phyloP scores from a whole-genome alignment of 2,329 filamentous ascomycete species.

The Aspergillus ochraceus region DNA sequence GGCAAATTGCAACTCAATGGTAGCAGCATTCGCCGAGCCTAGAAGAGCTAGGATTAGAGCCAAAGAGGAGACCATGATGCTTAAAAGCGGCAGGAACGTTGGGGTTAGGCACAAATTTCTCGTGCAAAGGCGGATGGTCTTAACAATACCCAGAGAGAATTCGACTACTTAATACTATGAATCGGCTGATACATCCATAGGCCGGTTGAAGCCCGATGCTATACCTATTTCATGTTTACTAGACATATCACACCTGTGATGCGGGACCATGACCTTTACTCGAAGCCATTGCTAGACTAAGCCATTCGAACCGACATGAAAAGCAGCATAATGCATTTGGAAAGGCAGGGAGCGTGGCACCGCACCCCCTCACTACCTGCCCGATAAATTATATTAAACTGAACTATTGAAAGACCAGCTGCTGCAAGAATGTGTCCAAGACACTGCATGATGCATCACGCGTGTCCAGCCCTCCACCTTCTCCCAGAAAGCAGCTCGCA shows the following conservation, averaged over 20 bases:
- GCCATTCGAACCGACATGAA: neutral
- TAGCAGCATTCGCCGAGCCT: neutral
- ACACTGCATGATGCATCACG: neutral
- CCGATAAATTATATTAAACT: neutral
- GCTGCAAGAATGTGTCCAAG: neutral
- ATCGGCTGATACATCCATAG: neutral
- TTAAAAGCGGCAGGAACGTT: neutral
- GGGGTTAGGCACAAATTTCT: too few relatives aligned
- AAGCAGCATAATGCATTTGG: neutral
- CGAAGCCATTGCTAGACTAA: neutral
- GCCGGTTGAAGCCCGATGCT: neutral
- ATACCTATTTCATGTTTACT: too few relatives aligned
- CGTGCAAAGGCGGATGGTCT: neutral
- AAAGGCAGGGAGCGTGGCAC: neutral
- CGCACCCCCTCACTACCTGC: neutral
- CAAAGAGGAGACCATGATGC: neutral
- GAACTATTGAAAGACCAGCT: neutral
- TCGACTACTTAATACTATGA: neutral
- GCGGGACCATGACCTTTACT: neutral
- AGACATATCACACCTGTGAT: neutral
- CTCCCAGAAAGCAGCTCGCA: neutral
- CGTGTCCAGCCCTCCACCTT: neutral
- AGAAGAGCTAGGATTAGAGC: neutral
- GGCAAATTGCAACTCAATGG: neutral
- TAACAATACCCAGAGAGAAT: neutral